Evolutionary conservation across 495 filamentous ascomycete genomes (phyloP), one percentile per base, ranked within the genome.

Genomic region (Xylaria scruposa): DNA sequence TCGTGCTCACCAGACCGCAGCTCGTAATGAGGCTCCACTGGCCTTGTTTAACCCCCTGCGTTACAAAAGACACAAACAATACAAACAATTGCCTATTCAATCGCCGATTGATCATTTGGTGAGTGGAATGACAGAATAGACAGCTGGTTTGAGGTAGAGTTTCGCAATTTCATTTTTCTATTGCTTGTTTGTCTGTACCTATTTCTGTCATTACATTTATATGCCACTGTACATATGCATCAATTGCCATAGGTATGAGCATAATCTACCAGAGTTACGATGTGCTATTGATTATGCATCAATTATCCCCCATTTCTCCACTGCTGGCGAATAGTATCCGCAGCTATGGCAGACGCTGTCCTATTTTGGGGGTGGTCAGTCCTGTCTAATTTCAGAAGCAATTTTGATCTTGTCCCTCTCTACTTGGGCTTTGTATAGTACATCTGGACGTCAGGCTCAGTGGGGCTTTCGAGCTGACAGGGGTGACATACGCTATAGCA

Each of bases 301-400:
- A 61, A 63, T 49, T 53, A 63, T 68, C 29, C 58, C 31, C 59
- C 33, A 9, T 24, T 24, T 61, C 26, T 40, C 29, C 56, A 61
- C 67, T 70, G 59, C 5, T 26, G 13, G 58, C 58, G 26, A 70
- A 70, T 70, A 46, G 68, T 63, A 46, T 62, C 31, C 15, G 68
- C 68, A 62, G 44, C 58, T 62, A 70, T 26, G 24, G 40, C 29
- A 60, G 67, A 60, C 54, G 51, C 62, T 67, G 61, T 62, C 40
- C 70, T 67, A 60, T 67, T 71, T 71, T 71, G 51, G 70, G 68
- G 61, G 29, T 65, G 40, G 62, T 24, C 53, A 51, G 70, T 71
- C 70, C 70, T 71, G 40, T 54, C 42, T 71, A 71, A 71, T 71
- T 71, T 71, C 70, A 71, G 70, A 36, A 60, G 70, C 70, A 67